Evolutionary conservation across 2,329 filamentous ascomycete genomes (phyloP).

Genomic region (Fusarium concolor): DNA sequence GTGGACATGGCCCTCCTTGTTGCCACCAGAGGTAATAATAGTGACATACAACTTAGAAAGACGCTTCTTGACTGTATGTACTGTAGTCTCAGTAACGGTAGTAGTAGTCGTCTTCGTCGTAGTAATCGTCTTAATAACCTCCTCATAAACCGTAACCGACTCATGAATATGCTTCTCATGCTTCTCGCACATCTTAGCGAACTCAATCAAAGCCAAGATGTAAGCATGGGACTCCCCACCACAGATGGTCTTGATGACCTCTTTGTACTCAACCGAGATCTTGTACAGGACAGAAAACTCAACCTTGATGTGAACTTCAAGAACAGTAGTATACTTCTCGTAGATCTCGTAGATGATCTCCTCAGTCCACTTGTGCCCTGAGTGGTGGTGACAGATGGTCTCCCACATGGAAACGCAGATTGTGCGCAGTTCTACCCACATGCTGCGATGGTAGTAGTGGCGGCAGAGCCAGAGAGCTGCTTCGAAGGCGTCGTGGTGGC

Average conservation of each 20-base stretch:
- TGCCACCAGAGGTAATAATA: slow-evolving; percentile 53
- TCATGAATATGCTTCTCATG: slow-evolving; percentile 57
- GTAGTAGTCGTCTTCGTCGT: slow-evolving; percentile 52
- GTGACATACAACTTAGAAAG: slow-evolving; percentile 59
- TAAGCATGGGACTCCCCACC: slow-evolving; percentile 46
- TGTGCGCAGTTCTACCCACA: slow-evolving; percentile 59
- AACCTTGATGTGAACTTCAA: slow-evolving; percentile 57
- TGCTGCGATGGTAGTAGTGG: slow-evolving; percentile 58
- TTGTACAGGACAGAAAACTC: slow-evolving; percentile 57
- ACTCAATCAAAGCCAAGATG: slow-evolving; percentile 50
- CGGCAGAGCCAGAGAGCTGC: slow-evolving; percentile 58
- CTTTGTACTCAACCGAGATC: slow-evolving; percentile 61
- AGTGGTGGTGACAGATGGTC: slow-evolving; percentile 51
- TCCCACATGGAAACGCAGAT: slow-evolving; percentile 61
- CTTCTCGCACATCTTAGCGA: slow-evolving; percentile 60
- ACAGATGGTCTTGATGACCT: slow-evolving; percentile 56
- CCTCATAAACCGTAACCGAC: slow-evolving; percentile 59
- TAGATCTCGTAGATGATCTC: slow-evolving; percentile 56
- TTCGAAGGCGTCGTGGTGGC: slow-evolving; percentile 57
- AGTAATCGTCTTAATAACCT: slow-evolving; percentile 54
- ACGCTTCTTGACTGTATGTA: slow-evolving; percentile 59
- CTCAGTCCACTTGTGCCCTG: slow-evolving; percentile 53
- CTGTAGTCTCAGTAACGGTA: slow-evolving; percentile 39
- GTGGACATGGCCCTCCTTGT: slow-evolving; percentile 49
- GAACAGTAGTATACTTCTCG: slow-evolving; percentile 59